Conservation (phyloP, 108 stramenopile genomes). For the Nitzschia palea region DNA sequence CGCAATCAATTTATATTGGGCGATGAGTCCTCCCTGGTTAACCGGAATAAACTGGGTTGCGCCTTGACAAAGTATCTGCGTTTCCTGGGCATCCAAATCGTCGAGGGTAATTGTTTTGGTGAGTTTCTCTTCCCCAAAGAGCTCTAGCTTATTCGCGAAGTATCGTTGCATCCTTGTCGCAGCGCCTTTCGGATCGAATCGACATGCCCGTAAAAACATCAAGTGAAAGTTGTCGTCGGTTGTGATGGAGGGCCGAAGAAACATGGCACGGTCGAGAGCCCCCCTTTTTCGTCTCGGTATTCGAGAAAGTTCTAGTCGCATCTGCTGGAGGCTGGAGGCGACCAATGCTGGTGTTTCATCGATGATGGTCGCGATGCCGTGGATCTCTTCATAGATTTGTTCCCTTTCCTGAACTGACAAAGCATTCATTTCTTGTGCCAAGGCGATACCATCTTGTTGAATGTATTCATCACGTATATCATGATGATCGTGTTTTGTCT, state of each 20-base stretch:
- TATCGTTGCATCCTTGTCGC: constrained; percentile 11
- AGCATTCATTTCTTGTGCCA: constrained; percentile 12
- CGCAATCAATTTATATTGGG: background rate
- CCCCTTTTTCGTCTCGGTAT: background rate
- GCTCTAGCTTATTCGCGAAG: constrained; percentile 6
- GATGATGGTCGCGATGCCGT: background rate
- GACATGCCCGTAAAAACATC: constrained; percentile 22
- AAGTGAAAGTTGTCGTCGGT: constrained; percentile 14
- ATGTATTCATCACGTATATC: too few relatives aligned
- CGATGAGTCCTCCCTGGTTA: constrained; percentile 13
- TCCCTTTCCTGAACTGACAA: constrained; percentile 10
- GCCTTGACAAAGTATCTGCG: background rate
- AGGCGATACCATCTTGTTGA: background rate
- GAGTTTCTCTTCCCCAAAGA: constrained; percentile 22
- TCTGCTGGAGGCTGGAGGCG: background rate
- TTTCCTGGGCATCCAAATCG: constrained; percentile 12
- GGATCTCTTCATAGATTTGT: constrained; percentile 9
- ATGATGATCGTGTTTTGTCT: too few relatives aligned
- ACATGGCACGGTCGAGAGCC: constrained; percentile 9
- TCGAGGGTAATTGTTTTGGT: constrained; percentile 5
- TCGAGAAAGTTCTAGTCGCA: background rate
- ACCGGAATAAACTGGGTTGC: constrained; percentile 8
- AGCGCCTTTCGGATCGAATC: constrained; percentile 20
- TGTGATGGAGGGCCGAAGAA: constrained; percentile 6
- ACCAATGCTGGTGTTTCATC: constrained; percentile 14